Conservation (phyloP, 2,329 filamentous ascomycete species). For the Fusarium tjaetaba region DNA sequence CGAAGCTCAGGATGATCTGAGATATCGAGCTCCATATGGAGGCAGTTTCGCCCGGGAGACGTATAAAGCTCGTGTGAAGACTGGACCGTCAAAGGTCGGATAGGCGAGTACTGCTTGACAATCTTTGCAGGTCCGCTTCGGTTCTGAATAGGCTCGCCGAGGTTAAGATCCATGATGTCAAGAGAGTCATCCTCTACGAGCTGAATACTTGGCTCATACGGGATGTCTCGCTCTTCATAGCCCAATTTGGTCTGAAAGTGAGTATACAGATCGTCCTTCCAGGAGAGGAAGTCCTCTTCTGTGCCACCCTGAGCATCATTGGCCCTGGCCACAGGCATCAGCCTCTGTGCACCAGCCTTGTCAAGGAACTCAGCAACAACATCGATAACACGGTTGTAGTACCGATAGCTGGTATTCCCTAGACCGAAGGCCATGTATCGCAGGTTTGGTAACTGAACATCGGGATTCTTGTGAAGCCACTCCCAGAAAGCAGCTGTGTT, state of each 20-base stretch:
- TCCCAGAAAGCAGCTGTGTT: constrained; percentile 48
- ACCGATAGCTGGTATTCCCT: constrained; percentile 52
- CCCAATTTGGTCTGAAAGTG: constrained; percentile 33
- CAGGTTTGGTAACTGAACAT: constrained; percentile 34
- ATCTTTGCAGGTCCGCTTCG: constrained; percentile 32
- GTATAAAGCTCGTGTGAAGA: constrained; percentile 31
- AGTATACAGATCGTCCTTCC: constrained; percentile 47
- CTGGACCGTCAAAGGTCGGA: constrained; percentile 25
- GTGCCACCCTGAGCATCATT: constrained; percentile 47
- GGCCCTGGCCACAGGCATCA: constrained; percentile 44
- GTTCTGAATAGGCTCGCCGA: constrained; percentile 36
- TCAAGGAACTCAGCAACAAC: constrained; percentile 40
- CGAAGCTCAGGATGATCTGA: constrained; percentile 39
- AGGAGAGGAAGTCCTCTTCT: constrained; percentile 51
- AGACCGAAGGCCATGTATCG: constrained; percentile 52
- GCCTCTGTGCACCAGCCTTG: constrained; percentile 41
- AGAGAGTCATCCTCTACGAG: constrained; percentile 39
- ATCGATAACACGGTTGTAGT: constrained; percentile 51
- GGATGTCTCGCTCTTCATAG: constrained; percentile 35
- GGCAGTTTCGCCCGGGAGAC: constrained; percentile 43
- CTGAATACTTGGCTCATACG: constrained; percentile 34
- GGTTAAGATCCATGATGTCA: constrained; percentile 35
- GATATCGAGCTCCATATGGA: constrained; percentile 52
- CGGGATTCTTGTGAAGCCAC: constrained; percentile 37
- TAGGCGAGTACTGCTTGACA: constrained; percentile 36